A percentile compares a stretch with the other conserved stretches of the same genome.
These are phyloP conservation scores for Anethum foeniculum DNA, from an alignment of 140 eudicot genomes.

Conservation along the genomic window DNA sequence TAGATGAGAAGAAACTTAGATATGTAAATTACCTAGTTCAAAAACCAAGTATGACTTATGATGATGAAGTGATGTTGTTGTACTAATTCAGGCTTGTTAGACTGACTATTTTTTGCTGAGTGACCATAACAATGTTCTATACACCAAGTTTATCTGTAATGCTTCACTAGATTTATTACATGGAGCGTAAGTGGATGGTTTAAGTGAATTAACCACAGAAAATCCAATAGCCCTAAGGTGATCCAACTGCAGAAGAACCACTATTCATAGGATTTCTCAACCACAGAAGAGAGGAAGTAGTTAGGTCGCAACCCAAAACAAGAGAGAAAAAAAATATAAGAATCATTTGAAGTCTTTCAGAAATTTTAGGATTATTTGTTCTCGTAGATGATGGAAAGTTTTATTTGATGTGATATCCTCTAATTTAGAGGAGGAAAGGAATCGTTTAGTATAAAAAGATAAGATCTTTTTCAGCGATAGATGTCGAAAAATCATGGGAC, in stretches of 20 bases:
- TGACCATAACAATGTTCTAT: neutral
- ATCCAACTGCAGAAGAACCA: too few species aligned
- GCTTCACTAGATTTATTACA: neutral
- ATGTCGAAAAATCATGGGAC: neutral
- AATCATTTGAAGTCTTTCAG: neutral
- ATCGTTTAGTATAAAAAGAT: neutral
- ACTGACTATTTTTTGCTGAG: neutral
- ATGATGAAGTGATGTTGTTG: neutral
- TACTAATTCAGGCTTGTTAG: neutral
- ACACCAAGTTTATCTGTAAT: neutral
- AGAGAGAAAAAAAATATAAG: too few species aligned
- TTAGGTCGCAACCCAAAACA: too few species aligned
- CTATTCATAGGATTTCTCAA: too few species aligned
- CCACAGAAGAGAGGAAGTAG: too few species aligned
- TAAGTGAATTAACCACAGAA: neutral
- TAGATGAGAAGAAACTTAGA: neutral
- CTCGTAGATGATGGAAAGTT: neutral
- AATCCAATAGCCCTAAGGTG: too few species aligned
- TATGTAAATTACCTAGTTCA: neutral
- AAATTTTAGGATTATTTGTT: neutral
- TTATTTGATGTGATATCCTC: neutral
- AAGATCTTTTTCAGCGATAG: neutral
- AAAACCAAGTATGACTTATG: neutral
- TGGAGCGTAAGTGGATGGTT: neutral
- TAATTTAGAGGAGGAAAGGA: neutral